Percentiles rank a stretch among this genome's conserved stretches.
phyloP scores from a whole-genome alignment of 345 rosid genomes.

The Euphorbia tirucalli region DNA sequence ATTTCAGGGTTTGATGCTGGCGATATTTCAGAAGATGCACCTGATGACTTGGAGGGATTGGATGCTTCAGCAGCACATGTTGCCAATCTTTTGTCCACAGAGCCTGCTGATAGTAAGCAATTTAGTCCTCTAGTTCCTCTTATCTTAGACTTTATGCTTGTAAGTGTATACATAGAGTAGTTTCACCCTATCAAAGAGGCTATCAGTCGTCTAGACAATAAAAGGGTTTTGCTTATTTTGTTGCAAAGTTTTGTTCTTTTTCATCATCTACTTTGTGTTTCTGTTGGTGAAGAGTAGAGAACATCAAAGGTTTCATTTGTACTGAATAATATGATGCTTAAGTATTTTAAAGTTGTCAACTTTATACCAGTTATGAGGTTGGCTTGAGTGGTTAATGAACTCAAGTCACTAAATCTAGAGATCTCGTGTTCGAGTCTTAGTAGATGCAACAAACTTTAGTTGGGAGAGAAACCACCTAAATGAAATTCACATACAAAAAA shows the following conservation, averaged over 20 bases:
- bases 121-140: slow-evolving; percentile 3
- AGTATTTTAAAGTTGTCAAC: too few relatives aligned
- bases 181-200: neutral
- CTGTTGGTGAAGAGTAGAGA: too few relatives aligned
- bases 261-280: neutral
- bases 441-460: too few relatives aligned
- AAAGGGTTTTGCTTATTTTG: neutral
- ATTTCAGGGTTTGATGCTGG: slow-evolving; percentile 20
- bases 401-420: too few relatives aligned
- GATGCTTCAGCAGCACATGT: slow-evolving; percentile 23
- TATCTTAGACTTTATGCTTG: neutral
- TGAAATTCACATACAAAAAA: too few relatives aligned
- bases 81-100: slow-evolving; percentile 21
- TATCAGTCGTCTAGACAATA: neutral
- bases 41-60: slow-evolving; percentile 24
- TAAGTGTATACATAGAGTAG: neutral
- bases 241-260: neutral
- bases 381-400: too few relatives aligned
- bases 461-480: too few relatives aligned
- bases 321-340: too few relatives aligned
- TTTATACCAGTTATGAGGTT: too few relatives aligned
- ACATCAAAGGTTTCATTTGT: too few relatives aligned
- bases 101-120: slow-evolving; percentile 23
- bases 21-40: slow-evolving; percentile 19
- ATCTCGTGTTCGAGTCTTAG: too few relatives aligned